Base-by-base conservation (phyloP, 306 rosid species). In the Prunus salicina region DNA sequence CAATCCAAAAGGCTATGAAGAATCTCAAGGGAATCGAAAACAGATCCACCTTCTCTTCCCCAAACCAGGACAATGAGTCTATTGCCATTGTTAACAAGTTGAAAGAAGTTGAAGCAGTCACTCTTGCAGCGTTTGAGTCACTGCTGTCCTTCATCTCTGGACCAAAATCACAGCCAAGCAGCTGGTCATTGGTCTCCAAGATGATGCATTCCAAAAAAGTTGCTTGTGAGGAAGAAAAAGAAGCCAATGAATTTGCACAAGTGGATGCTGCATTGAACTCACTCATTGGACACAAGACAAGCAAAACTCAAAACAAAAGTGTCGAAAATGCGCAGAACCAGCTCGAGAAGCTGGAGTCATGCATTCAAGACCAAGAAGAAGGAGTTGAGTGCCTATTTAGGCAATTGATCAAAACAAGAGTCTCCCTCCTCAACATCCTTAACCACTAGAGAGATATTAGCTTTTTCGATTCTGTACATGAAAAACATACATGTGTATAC, bases 321-420 rank as follows among this genome's bases (percentile, higher is more conserved):
- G 47, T 13, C 5, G 57, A 47, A 2, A 58, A 67, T 50, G 75
- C 6, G 0, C 71, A 74, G 8, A 80, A 55, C 62, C 73, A 66
- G 55, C 76, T 74, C 16, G 51, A 24, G n/a, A 60, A 72, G 3
- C 65, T 72, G 27, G 74, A 79, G 20, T 43, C 64, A 18, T 79
- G 78, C 69, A 56, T 79, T 65, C 58, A 72, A 72, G 69, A 65
- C 8, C 74, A 53, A 0, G 74, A 79, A 65, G 69, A 73, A 72
- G 43, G 53, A 55, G 20, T 64, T 28, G 69, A 72, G 20, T 28
- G 52, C 57, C 66, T 78, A 27, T 81, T 64, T 58, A 75, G 88
- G 76, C 79, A 64, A 38, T 25, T 85, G 13, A 75, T 85, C 49
- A 81, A 79, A 78, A 85, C 83, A 24, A 85, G 85, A 62, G 88